Conservation (phyloP, 1,139 yeast species). For the Geotrichum klebahnii region DNA sequence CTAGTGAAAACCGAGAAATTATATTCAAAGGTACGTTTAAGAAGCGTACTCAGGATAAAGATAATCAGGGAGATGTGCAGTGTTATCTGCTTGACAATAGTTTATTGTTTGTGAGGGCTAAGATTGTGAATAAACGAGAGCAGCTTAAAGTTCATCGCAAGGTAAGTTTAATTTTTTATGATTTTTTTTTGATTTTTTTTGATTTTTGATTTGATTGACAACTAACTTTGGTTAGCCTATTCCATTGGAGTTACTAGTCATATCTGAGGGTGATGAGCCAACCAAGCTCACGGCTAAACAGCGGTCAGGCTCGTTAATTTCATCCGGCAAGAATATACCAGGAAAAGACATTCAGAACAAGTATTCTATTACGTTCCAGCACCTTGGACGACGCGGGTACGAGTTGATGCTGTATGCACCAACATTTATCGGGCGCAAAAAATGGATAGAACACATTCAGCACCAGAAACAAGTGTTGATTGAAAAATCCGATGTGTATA, state of each 20-base stretch:
- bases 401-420: constrained; percentile 64
- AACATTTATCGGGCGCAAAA: constrained; percentile 67
- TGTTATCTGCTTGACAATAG: constrained; percentile 87
- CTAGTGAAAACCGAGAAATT: constrained; percentile 74
- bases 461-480: constrained; percentile 72
- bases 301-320: constrained; percentile 44
- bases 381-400: constrained; percentile 59
- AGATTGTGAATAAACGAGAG: constrained; percentile 83
- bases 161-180: constrained; percentile 9
- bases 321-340: constrained; percentile 24
- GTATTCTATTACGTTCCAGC: constrained; percentile 52
- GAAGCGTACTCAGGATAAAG: constrained; percentile 75
- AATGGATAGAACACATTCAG: constrained; percentile 72
- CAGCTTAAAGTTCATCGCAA: constrained; percentile 83
- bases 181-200: background rate
- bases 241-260: constrained; percentile 75
- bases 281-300: constrained; percentile 30
- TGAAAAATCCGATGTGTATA: constrained; percentile 71
- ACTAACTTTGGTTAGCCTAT: constrained; percentile 50
- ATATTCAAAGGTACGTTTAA: constrained; percentile 73
- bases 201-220: background rate
- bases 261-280: constrained; percentile 68
- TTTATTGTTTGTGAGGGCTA: constrained; percentile 76
- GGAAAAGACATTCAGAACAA: constrained; percentile 33
- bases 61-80: constrained; percentile 64